Evolutionary conservation across 768 basidiomycete species (phyloP).

Genomic region (Lentinula sp.): DNA sequence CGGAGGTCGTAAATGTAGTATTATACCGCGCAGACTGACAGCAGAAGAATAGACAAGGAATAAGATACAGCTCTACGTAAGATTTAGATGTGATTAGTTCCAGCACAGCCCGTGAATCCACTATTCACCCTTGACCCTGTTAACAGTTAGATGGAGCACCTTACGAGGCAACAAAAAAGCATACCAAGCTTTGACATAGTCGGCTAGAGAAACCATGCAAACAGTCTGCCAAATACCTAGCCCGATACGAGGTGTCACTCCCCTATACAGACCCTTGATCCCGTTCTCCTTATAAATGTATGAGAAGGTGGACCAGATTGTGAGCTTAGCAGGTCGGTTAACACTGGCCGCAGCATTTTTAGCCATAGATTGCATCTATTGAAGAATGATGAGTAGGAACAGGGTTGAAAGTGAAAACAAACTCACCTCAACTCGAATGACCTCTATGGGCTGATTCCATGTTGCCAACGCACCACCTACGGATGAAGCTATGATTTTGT

Average conservation of each 20-base stretch:
- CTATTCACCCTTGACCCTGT: conserved; percentile 48
- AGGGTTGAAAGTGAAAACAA: not conserved
- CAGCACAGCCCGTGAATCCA: not conserved
- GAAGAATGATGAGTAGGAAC: conserved; percentile 6
- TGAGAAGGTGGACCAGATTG: conserved; percentile 83
- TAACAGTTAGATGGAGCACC: conserved; percentile 7
- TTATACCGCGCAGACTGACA: not conserved
- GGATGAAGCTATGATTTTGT: conserved; percentile 85
- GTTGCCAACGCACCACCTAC: conserved; percentile 94
- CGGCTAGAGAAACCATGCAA: conserved; percentile 98
- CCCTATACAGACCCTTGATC: conserved; percentile 93
- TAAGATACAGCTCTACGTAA: conserved; percentile 3
- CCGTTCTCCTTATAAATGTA: conserved; percentile 98
- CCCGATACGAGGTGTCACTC: conserved; percentile 94
- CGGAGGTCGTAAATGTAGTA: not conserved
- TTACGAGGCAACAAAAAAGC: conserved; percentile 11
- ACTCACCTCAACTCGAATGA: conserved; percentile 89
- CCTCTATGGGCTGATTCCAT: conserved; percentile 99
- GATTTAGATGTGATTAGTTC: not conserved
- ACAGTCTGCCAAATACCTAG: conserved; percentile 96
- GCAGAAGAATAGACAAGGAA: not conserved
- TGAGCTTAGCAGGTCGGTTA: conserved; percentile 87
- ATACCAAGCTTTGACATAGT: conserved; percentile 88
- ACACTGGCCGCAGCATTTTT: conserved; percentile 61
- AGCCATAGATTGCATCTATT: conserved; percentile 98